Conservation (phyloP, 768 basidiomycete genomes). For the Sutorius australiensis region DNA sequence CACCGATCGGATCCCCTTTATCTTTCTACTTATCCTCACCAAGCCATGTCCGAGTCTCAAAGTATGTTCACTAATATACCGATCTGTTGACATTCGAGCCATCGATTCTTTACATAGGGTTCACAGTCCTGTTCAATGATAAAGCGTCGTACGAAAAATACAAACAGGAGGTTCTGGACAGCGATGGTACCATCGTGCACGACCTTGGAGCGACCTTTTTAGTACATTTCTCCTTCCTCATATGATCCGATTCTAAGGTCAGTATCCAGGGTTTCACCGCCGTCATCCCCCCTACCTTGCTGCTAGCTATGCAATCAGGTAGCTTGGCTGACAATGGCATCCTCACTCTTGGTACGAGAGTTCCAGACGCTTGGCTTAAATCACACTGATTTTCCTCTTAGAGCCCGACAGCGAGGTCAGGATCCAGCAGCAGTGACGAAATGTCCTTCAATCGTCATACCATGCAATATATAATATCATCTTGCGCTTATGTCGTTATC, state of each 20-base stretch:
- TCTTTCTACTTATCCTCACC: neutral
- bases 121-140: conserved; percentile 10
- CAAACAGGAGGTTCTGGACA: conserved; percentile 1
- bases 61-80: conserved; percentile 7
- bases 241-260: neutral
- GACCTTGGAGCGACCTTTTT: conserved; percentile 2
- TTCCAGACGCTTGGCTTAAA: neutral
- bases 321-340: conserved; percentile 10
- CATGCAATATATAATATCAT: neutral
- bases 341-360: conserved; percentile 8
- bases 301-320: neutral
- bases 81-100: neutral
- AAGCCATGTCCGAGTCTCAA: conserved; percentile 13
- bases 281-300: neutral
- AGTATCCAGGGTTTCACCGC: conserved; percentile 18
- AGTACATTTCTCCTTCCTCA: neutral
- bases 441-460: neutral
- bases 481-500: neutral
- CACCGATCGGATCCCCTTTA: neutral
- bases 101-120: conserved; percentile 1
- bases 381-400: conserved; percentile 3
- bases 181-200: conserved; percentile 8
- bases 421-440: neutral
- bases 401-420: conserved; percentile 12
- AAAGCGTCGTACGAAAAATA: conserved; percentile 4